A percentile compares a stretch with the other conserved stretches of the same genome.
These are phyloP conservation scores for Dioscorea alata DNA, from an alignment of 106 monocot species.

Conservation along the genomic window DNA sequence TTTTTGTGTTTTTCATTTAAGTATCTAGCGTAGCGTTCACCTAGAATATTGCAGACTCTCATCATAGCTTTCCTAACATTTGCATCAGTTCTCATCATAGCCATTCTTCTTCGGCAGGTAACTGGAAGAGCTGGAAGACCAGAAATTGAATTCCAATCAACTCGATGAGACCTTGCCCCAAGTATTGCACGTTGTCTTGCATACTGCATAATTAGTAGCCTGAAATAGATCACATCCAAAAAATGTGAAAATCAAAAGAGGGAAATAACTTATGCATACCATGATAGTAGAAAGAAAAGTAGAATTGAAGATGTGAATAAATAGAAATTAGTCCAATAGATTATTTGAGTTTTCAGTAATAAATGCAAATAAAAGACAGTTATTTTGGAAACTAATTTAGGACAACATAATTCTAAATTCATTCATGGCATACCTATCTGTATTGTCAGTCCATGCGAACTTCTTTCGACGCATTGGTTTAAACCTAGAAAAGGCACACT, in stretches of 20 bases:
- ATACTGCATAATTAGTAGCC: slow-evolving; percentile 72
- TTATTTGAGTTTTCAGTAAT: too few species aligned
- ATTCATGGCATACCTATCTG: slow-evolving; percentile 57
- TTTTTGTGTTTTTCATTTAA: slow-evolving; percentile 13
- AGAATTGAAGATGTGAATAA: not conserved
- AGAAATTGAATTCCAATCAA: slow-evolving; percentile 62
- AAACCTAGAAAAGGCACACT: slow-evolving; percentile 24
- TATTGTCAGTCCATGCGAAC: slow-evolving; percentile 61
- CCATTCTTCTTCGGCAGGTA: slow-evolving; percentile 69
- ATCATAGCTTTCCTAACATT: slow-evolving; percentile 45
- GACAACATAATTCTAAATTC: not conserved
- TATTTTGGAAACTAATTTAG: not conserved
- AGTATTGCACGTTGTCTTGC: slow-evolving; percentile 54
- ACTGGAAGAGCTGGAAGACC: slow-evolving; percentile 72
- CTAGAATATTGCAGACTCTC: slow-evolving; percentile 71
- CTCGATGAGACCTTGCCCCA: slow-evolving; percentile 62
- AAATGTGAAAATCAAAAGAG: not conserved
- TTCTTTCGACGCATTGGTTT: slow-evolving; percentile 34
- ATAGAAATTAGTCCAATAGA: too few species aligned
- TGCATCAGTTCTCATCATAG: slow-evolving; percentile 31
- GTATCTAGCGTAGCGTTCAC: slow-evolving; percentile 39
- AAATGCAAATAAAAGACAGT: too few species aligned
- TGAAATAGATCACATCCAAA: slow-evolving; percentile 14
- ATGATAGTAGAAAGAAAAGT: not conserved
- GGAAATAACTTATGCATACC: too few species aligned